Percentiles rank a stretch among this genome's conserved stretches.
Conservation (phyloP, 2,329 filamentous ascomycete species). For the Periconia digitata region DNA sequence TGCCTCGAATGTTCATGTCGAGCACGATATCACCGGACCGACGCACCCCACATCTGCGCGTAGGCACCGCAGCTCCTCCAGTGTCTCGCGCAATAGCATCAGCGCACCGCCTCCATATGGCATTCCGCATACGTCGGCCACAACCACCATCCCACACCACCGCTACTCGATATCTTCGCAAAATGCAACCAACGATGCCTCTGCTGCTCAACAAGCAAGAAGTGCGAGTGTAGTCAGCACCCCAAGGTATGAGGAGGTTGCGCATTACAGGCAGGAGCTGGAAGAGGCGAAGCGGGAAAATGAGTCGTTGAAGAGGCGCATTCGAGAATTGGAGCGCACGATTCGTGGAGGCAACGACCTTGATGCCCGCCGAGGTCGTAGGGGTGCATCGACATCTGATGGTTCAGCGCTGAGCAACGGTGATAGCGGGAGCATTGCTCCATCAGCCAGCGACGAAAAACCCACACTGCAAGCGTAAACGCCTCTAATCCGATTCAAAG, state of each 20-base stretch:
- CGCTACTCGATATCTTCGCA: constrained; percentile 38
- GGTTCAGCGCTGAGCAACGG: constrained; percentile 7
- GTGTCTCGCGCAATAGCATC: constrained; percentile 46
- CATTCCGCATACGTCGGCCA: constrained; percentile 21
- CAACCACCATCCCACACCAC: constrained; percentile 29
- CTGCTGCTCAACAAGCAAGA: constrained; percentile 23
- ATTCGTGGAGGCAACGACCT: constrained; percentile 28
- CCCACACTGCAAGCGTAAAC: no score
- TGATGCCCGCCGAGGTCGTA: constrained; percentile 35
- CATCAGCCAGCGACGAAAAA: no score
- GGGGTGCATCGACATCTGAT: constrained; percentile 22
- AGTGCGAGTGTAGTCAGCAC: constrained; percentile 41
- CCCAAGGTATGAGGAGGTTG: constrained; percentile 46
- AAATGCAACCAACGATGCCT: constrained; percentile 24
- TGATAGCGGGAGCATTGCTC: constrained; percentile 6
- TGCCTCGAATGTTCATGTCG: constrained; percentile 51
- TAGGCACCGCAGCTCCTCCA: constrained; percentile 60
- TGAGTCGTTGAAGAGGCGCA: constrained; percentile 49
- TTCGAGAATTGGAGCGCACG: constrained; percentile 50
- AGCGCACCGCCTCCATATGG: constrained; percentile 13
- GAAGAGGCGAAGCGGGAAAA: constrained; percentile 55
- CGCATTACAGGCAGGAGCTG: constrained; percentile 48
- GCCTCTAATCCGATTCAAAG: no score
- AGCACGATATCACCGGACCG: constrained; percentile 49
- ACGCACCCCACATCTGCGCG: constrained; percentile 57